These are phyloP conservation scores for Xerocomus minutiporus DNA, from an alignment of 1,284 basidiomycete species.

Conservation along the genomic window DNA sequence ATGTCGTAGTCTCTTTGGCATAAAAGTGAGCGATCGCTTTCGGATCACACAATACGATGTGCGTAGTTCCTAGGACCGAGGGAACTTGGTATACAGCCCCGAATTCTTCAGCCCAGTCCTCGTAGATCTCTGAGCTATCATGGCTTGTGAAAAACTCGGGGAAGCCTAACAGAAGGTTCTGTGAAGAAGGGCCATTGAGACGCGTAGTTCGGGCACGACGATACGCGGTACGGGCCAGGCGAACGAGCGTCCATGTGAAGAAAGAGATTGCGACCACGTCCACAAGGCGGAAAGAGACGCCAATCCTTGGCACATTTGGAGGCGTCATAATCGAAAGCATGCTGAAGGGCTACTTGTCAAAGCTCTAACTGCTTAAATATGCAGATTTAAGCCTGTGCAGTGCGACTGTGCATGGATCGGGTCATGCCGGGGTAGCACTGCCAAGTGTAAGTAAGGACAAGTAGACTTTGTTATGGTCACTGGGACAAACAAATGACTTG, in stretches of 20 bases:
- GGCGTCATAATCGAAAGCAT: too few relatives aligned
- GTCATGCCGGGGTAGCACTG: neutral
- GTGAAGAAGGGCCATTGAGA: constrained; percentile 35
- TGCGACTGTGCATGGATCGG: neutral
- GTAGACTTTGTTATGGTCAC: too few relatives aligned
- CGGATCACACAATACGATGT: constrained; percentile 50
- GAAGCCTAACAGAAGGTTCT: constrained; percentile 37
- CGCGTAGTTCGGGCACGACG: constrained; percentile 20
- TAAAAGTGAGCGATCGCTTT: constrained; percentile 55
- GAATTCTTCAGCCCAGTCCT: constrained; percentile 44
- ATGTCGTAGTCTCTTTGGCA: constrained; percentile 38
- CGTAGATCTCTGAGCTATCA: constrained; percentile 33
- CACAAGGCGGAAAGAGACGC: neutral
- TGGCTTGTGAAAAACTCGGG: constrained; percentile 27
- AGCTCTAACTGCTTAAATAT: too few relatives aligned
- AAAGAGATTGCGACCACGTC: constrained; percentile 13
- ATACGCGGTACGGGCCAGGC: constrained; percentile 4
- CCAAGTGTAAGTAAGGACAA: too few relatives aligned
- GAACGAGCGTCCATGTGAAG: constrained; percentile 19
- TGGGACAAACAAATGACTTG: neutral
- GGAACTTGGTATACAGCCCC: constrained; percentile 47
- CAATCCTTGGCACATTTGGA: too few relatives aligned
- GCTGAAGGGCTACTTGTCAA: too few relatives aligned
- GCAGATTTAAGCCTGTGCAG: neutral
- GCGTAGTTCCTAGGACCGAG: constrained; percentile 37